phyloP scores from a whole-genome alignment of 331 rosid genomes.

The Acacia pycnantha region DNA sequence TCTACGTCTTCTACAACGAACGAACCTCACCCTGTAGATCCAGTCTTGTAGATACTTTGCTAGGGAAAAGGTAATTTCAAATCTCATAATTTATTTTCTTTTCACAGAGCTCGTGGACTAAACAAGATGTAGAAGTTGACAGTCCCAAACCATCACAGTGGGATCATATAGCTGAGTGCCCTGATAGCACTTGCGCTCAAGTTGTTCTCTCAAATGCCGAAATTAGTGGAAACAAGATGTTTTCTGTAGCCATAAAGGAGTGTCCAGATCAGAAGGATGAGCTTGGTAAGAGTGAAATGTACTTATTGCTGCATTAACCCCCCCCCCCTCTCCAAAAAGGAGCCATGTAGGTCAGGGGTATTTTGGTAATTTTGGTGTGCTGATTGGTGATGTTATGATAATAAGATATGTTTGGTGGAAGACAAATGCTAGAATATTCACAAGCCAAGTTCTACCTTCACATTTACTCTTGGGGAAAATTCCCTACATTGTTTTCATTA shows the following conservation, averaged over 20 bases:
- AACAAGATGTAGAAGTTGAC: constrained; percentile 77
- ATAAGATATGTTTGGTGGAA: constrained; percentile 21
- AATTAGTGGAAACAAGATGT: constrained; percentile 41
- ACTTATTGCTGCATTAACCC: not conserved
- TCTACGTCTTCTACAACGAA: not conserved
- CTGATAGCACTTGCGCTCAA: constrained; percentile 88
- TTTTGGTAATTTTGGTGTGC: constrained; percentile 13
- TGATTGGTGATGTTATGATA: constrained; percentile 2
- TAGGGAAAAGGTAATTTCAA: constrained; percentile 22
- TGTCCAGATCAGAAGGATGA: constrained; percentile 49
- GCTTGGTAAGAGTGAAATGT: constrained; percentile 46
- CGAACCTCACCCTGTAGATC: not conserved
- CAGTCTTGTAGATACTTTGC: not conserved
- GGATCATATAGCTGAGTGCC: constrained; percentile 52
- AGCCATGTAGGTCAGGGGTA: not conserved
- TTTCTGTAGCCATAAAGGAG: constrained; percentile 42
- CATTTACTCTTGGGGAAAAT: constrained; percentile 15
- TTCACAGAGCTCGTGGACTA: constrained; percentile 92
- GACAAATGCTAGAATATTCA: not conserved
- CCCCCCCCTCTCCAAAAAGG: not conserved
- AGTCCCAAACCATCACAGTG: constrained; percentile 63
- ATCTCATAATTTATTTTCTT: constrained; percentile 24
- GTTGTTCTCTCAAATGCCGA: constrained; percentile 73
- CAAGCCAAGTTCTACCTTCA: constrained; percentile 8
- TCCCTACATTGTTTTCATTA: constrained; percentile 5